Evolutionary conservation across 1,139 yeast genomes (phyloP).

Genomic region (Hyphopichia pseudoburtonii): DNA sequence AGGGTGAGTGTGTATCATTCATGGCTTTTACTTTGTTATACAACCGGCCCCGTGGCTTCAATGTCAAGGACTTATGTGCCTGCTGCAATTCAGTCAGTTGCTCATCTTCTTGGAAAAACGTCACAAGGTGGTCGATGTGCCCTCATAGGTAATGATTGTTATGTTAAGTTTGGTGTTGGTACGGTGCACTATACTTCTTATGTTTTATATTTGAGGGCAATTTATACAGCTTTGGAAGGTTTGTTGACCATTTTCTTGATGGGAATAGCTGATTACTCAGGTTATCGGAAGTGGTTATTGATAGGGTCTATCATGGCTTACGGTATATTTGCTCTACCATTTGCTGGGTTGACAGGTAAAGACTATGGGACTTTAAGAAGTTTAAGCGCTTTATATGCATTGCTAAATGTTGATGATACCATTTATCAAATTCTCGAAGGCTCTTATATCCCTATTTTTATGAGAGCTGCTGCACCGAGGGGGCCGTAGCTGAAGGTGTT

Average conservation of each 20-base stretch:
- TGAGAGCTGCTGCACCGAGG: constrained; percentile 27
- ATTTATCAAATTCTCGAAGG: constrained; percentile 43
- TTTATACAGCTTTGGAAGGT: constrained; percentile 42
- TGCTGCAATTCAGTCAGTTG: constrained; percentile 42
- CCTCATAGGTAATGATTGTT: constrained; percentile 38
- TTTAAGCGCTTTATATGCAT: constrained; percentile 25
- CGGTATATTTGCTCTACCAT: constrained; percentile 40
- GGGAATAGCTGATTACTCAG: constrained; percentile 47
- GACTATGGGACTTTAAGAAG: constrained; percentile 27
- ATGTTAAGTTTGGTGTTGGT: constrained; percentile 35
- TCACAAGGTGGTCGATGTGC: constrained; percentile 25
- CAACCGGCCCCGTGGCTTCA: constrained; percentile 21
- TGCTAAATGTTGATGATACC: constrained; percentile 30
- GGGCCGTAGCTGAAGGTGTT: constrained; percentile 24
- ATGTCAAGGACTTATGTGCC: constrained; percentile 46
- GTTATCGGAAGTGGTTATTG: constrained; percentile 34
- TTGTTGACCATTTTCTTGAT: constrained; percentile 35
- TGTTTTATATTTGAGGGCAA: constrained; percentile 39
- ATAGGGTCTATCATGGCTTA: constrained; percentile 30
- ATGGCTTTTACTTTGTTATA: constrained; percentile 4
- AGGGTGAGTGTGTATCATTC: constrained; percentile 1
- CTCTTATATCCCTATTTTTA: constrained; percentile 43
- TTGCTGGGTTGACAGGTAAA: constrained; percentile 29
- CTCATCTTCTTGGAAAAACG: constrained; percentile 31
- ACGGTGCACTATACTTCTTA: constrained; percentile 37